Evolutionary conservation across 331 rosid genomes (phyloP).

Genomic region (Quercus phellos): DNA sequence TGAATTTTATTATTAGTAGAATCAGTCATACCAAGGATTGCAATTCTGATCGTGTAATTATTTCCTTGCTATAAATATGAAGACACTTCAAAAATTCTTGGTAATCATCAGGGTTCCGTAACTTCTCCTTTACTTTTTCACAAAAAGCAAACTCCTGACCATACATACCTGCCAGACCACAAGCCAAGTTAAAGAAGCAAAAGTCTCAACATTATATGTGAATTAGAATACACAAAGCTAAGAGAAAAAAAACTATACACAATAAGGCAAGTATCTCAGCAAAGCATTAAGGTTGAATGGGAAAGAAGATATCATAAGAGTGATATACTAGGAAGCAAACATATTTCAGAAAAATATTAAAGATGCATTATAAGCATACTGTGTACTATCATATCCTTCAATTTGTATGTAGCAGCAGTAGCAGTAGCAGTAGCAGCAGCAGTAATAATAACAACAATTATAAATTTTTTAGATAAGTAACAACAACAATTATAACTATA

Average conservation of each 20-base stretch:
- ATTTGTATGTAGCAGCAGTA: neutral
- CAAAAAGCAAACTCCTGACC: constrained; percentile 78
- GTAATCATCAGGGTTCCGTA: constrained; percentile 69
- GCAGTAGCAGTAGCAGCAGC: neutral
- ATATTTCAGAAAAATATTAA: neutral
- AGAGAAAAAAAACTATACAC: neutral
- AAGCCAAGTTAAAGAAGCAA: constrained; percentile 21
- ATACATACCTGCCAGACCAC: constrained; percentile 58
- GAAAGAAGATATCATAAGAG: neutral
- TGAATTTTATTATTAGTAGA: neutral
- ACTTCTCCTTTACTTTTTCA: constrained; percentile 86
- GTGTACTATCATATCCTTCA: neutral
- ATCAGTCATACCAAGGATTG: constrained; percentile 70
- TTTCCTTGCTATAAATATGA: constrained; percentile 91
- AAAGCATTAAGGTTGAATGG: neutral
- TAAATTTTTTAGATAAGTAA: no score
- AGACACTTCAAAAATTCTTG: constrained; percentile 97
- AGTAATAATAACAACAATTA: no score
- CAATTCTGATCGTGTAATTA: constrained; percentile 80
- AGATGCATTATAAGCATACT: neutral
- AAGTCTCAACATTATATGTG: neutral
- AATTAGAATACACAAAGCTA: neutral
- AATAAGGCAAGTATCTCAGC: neutral
- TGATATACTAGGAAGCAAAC: neutral
- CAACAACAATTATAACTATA: no score